phyloP scores from a whole-genome alignment of 2,329 filamentous ascomycete species.

The Diaporthe humulicola region DNA sequence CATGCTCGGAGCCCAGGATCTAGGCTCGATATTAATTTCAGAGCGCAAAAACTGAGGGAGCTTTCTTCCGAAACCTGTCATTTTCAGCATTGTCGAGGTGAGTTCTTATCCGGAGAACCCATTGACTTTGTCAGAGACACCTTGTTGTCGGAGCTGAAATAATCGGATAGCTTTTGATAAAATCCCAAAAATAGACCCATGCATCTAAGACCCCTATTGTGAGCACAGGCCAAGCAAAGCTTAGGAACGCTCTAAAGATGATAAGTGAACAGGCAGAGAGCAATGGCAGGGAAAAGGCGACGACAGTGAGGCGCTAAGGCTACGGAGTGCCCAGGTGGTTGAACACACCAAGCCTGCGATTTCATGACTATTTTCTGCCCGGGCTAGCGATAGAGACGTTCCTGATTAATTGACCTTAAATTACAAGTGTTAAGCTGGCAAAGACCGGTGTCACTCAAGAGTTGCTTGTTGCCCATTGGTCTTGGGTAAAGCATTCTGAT shows the following conservation, averaged over 20 bases:
- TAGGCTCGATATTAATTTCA: background rate
- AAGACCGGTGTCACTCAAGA: background rate
- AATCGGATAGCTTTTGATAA: too few species aligned
- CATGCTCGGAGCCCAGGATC: background rate
- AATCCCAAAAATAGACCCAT: background rate
- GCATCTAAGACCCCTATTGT: background rate
- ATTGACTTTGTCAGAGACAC: background rate
- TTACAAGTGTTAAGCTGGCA: background rate
- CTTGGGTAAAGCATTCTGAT: fast-evolving
- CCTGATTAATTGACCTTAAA: background rate
- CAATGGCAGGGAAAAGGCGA: background rate
- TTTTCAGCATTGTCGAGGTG: too few species aligned
- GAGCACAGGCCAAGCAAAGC: too few species aligned
- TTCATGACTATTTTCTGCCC: background rate
- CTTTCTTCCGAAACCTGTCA: background rate
- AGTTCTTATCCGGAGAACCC: background rate
- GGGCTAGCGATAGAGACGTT: background rate
- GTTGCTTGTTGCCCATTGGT: background rate
- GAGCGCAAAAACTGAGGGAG: background rate
- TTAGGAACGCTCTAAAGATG: background rate
- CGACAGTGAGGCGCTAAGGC: background rate
- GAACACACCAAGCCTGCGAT: background rate
- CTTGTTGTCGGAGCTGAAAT: background rate
- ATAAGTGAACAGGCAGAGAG: background rate
- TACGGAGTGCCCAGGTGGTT: background rate